Evolutionary conservation across 1,284 basidiomycete genomes (phyloP).

Genomic region (Pseudozyma thailandica): DNA sequence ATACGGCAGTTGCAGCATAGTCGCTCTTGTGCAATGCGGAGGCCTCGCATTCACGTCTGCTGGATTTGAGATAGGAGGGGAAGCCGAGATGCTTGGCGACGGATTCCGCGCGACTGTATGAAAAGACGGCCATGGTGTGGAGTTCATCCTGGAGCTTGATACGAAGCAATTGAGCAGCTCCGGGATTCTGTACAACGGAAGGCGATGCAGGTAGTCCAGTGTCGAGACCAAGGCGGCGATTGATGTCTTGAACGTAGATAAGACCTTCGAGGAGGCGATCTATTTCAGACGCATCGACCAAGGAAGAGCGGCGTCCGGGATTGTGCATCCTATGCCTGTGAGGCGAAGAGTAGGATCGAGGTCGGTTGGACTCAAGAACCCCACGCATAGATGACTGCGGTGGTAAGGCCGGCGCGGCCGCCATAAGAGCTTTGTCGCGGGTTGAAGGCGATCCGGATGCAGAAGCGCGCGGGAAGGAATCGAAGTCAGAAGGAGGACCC

Average conservation of each 20-base stretch:
- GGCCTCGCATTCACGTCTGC: no score
- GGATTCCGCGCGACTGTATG: slow-evolving; percentile 27
- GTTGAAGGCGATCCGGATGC: background rate
- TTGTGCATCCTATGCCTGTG: slow-evolving; percentile 15
- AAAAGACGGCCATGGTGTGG: slow-evolving; percentile 31
- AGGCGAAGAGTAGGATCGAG: slow-evolving; percentile 29
- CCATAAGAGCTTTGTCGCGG: no score
- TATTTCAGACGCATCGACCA: slow-evolving; percentile 25
- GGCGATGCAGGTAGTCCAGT: slow-evolving; percentile 22
- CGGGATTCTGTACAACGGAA: slow-evolving; percentile 17
- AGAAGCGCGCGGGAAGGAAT: background rate
- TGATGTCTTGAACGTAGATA: slow-evolving; percentile 41
- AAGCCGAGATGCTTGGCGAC: slow-evolving; percentile 31
- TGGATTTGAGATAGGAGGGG: background rate
- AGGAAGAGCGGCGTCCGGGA: slow-evolving; percentile 13
- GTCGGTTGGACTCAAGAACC: slow-evolving; percentile 19
- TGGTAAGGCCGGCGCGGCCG: no score
- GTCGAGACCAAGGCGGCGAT: slow-evolving; percentile 32
- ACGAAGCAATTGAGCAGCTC: slow-evolving; percentile 15
- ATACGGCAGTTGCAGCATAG: no score
- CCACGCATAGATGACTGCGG: background rate
- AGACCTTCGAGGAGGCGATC: slow-evolving; percentile 36
- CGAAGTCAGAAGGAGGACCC: slow-evolving; percentile 1
- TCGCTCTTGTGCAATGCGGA: no score
- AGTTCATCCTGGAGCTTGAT: slow-evolving; percentile 34